Conservation (phyloP, 2,329 filamentous ascomycete genomes). For the Pleochaeta shiraiana region DNA sequence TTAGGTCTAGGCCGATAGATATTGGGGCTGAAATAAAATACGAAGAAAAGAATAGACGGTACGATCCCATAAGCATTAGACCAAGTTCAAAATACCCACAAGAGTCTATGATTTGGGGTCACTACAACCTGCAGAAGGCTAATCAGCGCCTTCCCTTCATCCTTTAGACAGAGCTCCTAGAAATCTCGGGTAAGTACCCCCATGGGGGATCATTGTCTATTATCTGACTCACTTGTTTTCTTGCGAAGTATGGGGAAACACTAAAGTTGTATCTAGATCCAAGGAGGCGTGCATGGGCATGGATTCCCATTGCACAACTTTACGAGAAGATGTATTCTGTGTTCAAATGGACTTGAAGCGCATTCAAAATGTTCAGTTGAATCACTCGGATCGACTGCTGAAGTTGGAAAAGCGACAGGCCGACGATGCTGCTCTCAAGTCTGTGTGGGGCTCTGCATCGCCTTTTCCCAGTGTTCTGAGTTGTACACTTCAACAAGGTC, state of each 20-base stretch:
- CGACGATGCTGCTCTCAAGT: conserved; percentile 50
- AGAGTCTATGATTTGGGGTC: too few relatives aligned
- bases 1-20: too few relatives aligned
- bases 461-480: conserved; percentile 74
- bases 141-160: not conserved
- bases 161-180: not conserved
- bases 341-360: conserved; percentile 51
- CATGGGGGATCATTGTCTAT: not conserved
- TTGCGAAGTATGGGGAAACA: not conserved
- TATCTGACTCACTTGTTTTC: not conserved
- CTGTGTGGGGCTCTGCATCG: conserved; percentile 77
- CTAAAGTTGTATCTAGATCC: not conserved
- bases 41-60: too few relatives aligned
- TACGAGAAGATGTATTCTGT: conserved; percentile 42
- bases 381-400: conserved; percentile 37
- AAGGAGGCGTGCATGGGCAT: conserved; percentile 25
- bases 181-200: not conserved
- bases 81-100: too few relatives aligned
- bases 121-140: not conserved
- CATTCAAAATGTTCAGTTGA: conserved; percentile 38
- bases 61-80: too few relatives aligned
- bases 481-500: conserved; percentile 74
- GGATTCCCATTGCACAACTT: conserved; percentile 38
- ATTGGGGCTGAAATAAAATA: too few relatives aligned
- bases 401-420: conserved; percentile 44